Conservation (phyloP, 768 basidiomycete species). For the Boletus edulis region DNA sequence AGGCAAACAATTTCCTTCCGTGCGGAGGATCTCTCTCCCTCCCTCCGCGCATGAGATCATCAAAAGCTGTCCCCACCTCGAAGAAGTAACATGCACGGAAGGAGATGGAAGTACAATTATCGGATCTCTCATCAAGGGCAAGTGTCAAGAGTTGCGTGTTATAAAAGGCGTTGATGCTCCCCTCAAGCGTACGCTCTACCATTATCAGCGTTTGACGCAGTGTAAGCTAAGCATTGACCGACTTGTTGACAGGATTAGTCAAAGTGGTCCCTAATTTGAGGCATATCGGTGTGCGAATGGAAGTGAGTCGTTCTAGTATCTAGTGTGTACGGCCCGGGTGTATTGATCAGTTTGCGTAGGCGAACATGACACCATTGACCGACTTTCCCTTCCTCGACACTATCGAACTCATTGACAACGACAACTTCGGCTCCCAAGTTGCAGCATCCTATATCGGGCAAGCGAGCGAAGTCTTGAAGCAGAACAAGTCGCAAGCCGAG, state of each 20-base stretch:
- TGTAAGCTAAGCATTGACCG: neutral
- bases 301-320: neutral
- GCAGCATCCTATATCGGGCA: neutral
- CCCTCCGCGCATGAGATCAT: slow-evolving; percentile 5
- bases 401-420: neutral
- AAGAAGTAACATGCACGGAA: slow-evolving; percentile 6
- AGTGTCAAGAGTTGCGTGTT: neutral
- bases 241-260: neutral
- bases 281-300: neutral
- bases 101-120: slow-evolving; percentile 2
- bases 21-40: slow-evolving; percentile 6
- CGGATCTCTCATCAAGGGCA: slow-evolving; percentile 4
- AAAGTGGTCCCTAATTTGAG: slow-evolving; percentile 6
- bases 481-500: neutral
- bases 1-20: slow-evolving; percentile 3
- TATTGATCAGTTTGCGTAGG: neutral
- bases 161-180: neutral
- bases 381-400: neutral
- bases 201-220: slow-evolving; percentile 1
- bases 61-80: slow-evolving; percentile 9
- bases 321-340: neutral
- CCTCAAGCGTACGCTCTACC: neutral
- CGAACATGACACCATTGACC: neutral
- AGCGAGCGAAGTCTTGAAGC: neutral
- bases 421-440: neutral